Percentiles rank a stretch among this genome's conserved stretches.
Conservation (phyloP, 2,329 filamentous ascomycete species). For the Tolypocladium guangdongense region DNA sequence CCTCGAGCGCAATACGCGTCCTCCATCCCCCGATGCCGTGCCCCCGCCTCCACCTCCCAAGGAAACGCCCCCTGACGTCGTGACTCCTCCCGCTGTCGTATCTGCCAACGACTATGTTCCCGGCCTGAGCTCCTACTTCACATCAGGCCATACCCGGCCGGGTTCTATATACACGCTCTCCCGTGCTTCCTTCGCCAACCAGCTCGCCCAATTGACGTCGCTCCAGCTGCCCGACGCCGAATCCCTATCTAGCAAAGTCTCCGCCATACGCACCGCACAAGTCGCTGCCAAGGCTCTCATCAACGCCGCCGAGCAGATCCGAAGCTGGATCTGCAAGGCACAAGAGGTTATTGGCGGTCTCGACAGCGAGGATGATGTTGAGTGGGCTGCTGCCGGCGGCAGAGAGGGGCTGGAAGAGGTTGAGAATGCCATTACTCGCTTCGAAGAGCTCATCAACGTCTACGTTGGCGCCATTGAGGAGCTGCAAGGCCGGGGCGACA, state of each 20-base stretch:
- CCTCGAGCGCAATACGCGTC: slow-evolving; percentile 36
- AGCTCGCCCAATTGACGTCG: slow-evolving; percentile 84
- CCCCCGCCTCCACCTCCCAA: slow-evolving; percentile 29
- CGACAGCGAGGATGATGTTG: slow-evolving; percentile 92
- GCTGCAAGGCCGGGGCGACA: slow-evolving; percentile 69
- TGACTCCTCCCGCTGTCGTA: slow-evolving; percentile 14
- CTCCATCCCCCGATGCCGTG: slow-evolving; percentile 21
- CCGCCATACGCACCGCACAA: slow-evolving; percentile 73
- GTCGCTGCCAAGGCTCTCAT: slow-evolving; percentile 75
- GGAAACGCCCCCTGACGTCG: slow-evolving; percentile 24
- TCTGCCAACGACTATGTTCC: slow-evolving; percentile 33
- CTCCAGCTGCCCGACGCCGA: slow-evolving; percentile 80
- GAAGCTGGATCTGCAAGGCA: slow-evolving; percentile 87
- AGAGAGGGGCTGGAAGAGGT: slow-evolving; percentile 67
- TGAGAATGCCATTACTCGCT: slow-evolving; percentile 65
- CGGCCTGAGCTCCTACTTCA: slow-evolving; percentile 52
- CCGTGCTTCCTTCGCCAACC: slow-evolving; percentile 82
- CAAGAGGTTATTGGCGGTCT: slow-evolving; percentile 79
- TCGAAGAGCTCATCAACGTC: slow-evolving; percentile 81
- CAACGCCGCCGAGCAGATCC: slow-evolving; percentile 83
- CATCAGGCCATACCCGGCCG: slow-evolving; percentile 55
- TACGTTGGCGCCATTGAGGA: slow-evolving; percentile 93
- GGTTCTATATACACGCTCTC: slow-evolving; percentile 92
- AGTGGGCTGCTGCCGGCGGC: slow-evolving; percentile 88
- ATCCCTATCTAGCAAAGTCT: slow-evolving; percentile 71